Percentiles rank a stretch among this genome's conserved stretches.
These are phyloP conservation scores for Aureobasidium lini DNA, from an alignment of 2,329 filamentous ascomycete genomes.

Conservation along the genomic window DNA sequence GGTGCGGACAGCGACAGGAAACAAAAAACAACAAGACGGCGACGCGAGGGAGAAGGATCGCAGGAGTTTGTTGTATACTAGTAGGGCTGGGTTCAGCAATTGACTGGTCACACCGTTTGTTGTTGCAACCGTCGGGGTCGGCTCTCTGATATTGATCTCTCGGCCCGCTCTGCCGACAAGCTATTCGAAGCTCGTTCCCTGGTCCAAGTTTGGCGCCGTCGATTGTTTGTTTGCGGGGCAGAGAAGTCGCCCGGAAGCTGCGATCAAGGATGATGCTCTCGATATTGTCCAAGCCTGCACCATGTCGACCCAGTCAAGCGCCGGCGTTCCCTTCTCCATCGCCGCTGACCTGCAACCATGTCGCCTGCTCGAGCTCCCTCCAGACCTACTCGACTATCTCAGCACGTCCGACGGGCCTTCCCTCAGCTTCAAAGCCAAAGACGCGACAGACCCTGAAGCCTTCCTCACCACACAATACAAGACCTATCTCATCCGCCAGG, in stretches of 20 bases:
- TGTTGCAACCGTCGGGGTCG: slow-evolving; percentile 7
- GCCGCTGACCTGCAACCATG: slow-evolving; percentile 44
- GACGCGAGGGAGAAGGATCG: neutral
- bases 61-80: neutral
- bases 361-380: slow-evolving; percentile 53
- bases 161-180: slow-evolving; percentile 4
- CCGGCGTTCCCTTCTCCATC: slow-evolving; percentile 37
- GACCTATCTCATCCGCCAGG: slow-evolving; percentile 55
- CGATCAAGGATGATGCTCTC: neutral
- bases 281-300: neutral
- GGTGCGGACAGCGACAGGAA: neutral
- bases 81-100: neutral
- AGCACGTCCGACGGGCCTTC: slow-evolving; percentile 39
- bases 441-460: slow-evolving; percentile 31
- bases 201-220: neutral
- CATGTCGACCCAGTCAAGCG: neutral
- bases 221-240: neutral
- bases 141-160: slow-evolving; percentile 3
- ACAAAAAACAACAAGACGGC: neutral
- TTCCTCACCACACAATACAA: slow-evolving; percentile 52
- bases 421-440: slow-evolving; percentile 33
- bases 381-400: slow-evolving; percentile 49
- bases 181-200: neutral
- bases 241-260: neutral
- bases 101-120: slow-evolving; percentile 5